Base-by-base conservation (phyloP, 768 basidiomycete genomes). In the Serendipita indica region DNA sequence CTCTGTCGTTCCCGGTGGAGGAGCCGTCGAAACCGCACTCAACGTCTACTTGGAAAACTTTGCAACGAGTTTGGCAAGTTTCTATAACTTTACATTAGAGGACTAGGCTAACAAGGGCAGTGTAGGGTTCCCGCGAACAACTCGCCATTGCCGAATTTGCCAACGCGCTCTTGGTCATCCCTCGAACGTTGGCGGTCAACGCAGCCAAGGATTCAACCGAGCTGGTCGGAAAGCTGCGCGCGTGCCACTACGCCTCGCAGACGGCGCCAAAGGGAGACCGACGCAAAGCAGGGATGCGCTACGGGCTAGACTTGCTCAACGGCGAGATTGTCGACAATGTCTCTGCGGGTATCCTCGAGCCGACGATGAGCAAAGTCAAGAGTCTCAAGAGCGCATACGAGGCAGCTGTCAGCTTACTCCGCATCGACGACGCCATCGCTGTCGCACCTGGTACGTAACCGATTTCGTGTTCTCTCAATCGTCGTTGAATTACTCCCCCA, bases 81-180 rank as follows among this genome's bases (percentile, higher is more conserved):
- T 3, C 52, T 4, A 32, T 14, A 49, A 28, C 25, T 6, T 52
- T 54, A 28, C 22, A 54, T 28, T 16, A 22, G n/a, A 13, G 32
- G n/a, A 20, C 1, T 28, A 18, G 13, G 13, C 12, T 12, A 46
- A n/a, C 13, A 10, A 14, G 14, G 45, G 22, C 45, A 16, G 56
- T 22, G 12, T 67, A 97, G 94, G 96, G 94, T 46, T 99, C 96
- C 20, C 79, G 96, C 64, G 96, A 99, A 72, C 96, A 99, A 69
- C 76, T 99, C 57, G 96, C 96, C 18, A 97, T 99, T 66, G 96
- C 93, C n/a, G 96, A 99, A 70, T 99, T 99, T 69, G 96, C 96
- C 20, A 76, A 78, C 61, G 87, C 96, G 12, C 77, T 99, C 59
- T 76, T 99, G 39, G 80, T 92, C 14, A 99, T 99, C 65, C 96